Evolutionary conservation across 2,329 filamentous ascomycete genomes (phyloP).

Genomic region (Pezicula neosporulosa): DNA sequence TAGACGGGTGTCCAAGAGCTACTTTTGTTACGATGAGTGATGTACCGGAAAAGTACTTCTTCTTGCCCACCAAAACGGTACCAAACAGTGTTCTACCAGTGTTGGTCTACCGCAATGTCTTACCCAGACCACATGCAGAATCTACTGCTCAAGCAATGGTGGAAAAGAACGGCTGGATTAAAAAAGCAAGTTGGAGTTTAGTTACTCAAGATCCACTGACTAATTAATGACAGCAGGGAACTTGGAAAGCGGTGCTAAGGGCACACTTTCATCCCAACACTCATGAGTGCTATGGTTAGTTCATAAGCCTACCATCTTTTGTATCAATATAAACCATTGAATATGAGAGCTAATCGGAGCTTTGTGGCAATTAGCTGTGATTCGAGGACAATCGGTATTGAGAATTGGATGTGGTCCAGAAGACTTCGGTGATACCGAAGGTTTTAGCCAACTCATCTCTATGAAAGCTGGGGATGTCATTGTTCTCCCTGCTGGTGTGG

Average conservation of each 20-base stretch:
- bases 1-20: too few species aligned
- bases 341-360: neutral
- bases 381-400: too few species aligned
- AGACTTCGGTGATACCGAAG: too few species aligned
- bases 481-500: slow-evolving; percentile 27
- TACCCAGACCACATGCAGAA: slow-evolving; percentile 23
- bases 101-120: slow-evolving; percentile 28
- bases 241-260: neutral
- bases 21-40: too few species aligned
- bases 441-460: too few species aligned
- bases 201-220: neutral
- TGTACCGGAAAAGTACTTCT: slow-evolving; percentile 19
- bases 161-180: slow-evolving; percentile 23
- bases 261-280: slow-evolving; percentile 29
- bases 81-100: slow-evolving; percentile 27
- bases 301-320: neutral
- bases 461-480: slow-evolving; percentile 26
- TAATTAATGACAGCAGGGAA: neutral
- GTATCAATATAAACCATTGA: neutral
- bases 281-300: slow-evolving; percentile 30
- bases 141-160: slow-evolving; percentile 21
- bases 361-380: too few species aligned
- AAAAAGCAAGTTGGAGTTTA: neutral
- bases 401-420: too few species aligned
- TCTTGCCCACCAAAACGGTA: slow-evolving; percentile 17